phyloP scores from a whole-genome alignment of 495 filamentous ascomycete species.

The Mycothermus thermophilus region DNA sequence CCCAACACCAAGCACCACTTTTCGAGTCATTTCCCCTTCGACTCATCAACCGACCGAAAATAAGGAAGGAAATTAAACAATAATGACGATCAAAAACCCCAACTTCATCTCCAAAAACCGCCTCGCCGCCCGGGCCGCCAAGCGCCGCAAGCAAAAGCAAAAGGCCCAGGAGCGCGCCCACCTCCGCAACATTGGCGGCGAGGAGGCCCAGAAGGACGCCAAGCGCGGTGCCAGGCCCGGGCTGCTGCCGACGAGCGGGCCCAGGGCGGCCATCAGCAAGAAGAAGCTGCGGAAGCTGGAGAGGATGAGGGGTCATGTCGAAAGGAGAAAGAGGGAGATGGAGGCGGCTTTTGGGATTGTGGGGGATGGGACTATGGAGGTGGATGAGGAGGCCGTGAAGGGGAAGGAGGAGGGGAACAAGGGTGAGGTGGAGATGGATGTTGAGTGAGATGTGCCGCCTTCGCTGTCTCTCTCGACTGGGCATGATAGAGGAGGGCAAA shows the following conservation, averaged over 20 bases:
- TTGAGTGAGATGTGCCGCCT: neutral
- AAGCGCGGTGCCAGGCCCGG: slow-evolving; percentile 25
- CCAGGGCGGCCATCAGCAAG: slow-evolving; percentile 22
- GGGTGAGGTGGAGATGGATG: slow-evolving; percentile 10
- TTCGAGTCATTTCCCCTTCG: too few relatives aligned
- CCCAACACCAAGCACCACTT: neutral
- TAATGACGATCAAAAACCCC: slow-evolving; percentile 34
- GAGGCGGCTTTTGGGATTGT: slow-evolving; percentile 30
- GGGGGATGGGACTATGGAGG: slow-evolving; percentile 1
- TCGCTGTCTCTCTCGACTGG: too few relatives aligned
- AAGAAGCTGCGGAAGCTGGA: slow-evolving; percentile 35
- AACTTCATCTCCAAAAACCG: slow-evolving; percentile 32
- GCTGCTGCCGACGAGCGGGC: slow-evolving; percentile 30
- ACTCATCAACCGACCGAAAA: neutral
- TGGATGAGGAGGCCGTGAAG: neutral
- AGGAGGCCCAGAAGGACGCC: slow-evolving; percentile 21
- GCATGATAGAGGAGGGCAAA: too few relatives aligned
- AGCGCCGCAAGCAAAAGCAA: slow-evolving; percentile 15
- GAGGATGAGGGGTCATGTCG: slow-evolving; percentile 24
- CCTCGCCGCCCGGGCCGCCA: slow-evolving; percentile 21
- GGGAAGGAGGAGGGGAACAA: slow-evolving; percentile 1
- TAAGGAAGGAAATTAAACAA: slow-evolving; percentile 8
- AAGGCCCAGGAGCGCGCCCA: slow-evolving; percentile 12
- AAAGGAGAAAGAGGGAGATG: slow-evolving; percentile 27
- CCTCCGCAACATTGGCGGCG: neutral